Percentiles rank a stretch among this genome's conserved stretches.
Conservation (phyloP, 345 rosid species). For the Pistacia atlantica region DNA sequence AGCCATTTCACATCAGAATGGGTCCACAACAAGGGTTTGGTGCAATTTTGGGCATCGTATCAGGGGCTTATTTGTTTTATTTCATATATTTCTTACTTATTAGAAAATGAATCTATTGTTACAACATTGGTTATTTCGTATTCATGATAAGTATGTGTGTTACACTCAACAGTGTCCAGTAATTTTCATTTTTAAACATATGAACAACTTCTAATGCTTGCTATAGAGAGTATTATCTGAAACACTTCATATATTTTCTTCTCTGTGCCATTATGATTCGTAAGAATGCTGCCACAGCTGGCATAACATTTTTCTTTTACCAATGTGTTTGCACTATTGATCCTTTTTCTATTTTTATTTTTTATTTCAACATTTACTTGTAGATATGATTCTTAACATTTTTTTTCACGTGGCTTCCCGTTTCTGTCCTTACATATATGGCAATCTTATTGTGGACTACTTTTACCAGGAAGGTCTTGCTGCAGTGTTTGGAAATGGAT, state of each 20-base stretch:
- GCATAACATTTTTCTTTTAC: background rate
- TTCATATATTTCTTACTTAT: background rate
- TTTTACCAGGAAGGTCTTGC: constrained; percentile 80
- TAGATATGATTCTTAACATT: background rate
- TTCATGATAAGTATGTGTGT: background rate
- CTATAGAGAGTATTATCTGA: background rate
- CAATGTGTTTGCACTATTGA: background rate
- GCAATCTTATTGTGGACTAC: constrained; percentile 13
- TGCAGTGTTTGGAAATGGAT: constrained; percentile 90
- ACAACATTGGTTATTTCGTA: background rate
- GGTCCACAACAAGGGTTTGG: background rate
- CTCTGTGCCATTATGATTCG: background rate
- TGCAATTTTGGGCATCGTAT: background rate
- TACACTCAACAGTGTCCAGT: background rate
- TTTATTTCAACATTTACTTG: background rate
- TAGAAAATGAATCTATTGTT: background rate
- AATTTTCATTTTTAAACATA: too few species aligned
- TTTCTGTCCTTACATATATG: constrained; percentile 8
- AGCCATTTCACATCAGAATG: constrained; percentile 1
- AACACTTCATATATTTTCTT: background rate
- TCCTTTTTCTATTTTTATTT: constrained; percentile 8
- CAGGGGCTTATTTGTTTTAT: background rate
- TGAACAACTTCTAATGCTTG: too few species aligned
- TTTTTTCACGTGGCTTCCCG: background rate
- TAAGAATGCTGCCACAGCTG: background rate